Base-by-base conservation (phyloP, 805 yeast species). In the Cyberlindnera euphorbiiphila region DNA sequence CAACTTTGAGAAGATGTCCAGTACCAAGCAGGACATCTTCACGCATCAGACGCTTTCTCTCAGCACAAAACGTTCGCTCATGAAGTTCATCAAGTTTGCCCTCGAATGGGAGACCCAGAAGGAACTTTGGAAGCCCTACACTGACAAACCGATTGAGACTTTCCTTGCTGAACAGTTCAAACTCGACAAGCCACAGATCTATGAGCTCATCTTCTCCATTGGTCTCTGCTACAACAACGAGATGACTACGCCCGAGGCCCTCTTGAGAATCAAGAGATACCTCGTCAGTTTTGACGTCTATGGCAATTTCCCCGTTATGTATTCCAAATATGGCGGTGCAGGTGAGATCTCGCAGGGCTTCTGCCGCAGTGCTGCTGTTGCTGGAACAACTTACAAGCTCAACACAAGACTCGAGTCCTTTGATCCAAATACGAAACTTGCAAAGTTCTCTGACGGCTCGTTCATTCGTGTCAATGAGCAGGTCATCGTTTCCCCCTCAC, bases 311-410 rank as follows among this genome's bases (percentile, higher is more conserved):
- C 97, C 98, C 3, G 94, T 85, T 10, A 70, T 91, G 66, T 81
- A 81, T 51, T 84, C 95, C 34, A 91, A 87, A 67, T 91, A 81
- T 63, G 98, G 98, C 40, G 94, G 96, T 3, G 89, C 95, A 0
- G 96, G 98, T 36, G 98, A 91, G 62, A 68, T 91, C 19, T 81
- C 95, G 12, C 98, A 91, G 65, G 98, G 97, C 2, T 91, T 93
- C 61, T 91, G 97, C 64, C 74, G 98, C 51, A 84, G 95, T 41
- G 98, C 98, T 4, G 98, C 98, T 11, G 98, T 91, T 45, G 98
- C 93, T 14, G 98, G 98, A 37, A 83, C 97, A 37, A 86, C 94
- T 23, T 91, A 93, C 64, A 87, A 88, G 60, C 69, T 91, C 39
- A 78, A 81, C 55, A 81, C 93, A 12, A 65, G 70, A 26, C 61